Evolutionary conservation across 2,329 filamentous ascomycete genomes (phyloP), one percentile per base, ranked within the genome.

Genomic region (Claviceps africana): DNA sequence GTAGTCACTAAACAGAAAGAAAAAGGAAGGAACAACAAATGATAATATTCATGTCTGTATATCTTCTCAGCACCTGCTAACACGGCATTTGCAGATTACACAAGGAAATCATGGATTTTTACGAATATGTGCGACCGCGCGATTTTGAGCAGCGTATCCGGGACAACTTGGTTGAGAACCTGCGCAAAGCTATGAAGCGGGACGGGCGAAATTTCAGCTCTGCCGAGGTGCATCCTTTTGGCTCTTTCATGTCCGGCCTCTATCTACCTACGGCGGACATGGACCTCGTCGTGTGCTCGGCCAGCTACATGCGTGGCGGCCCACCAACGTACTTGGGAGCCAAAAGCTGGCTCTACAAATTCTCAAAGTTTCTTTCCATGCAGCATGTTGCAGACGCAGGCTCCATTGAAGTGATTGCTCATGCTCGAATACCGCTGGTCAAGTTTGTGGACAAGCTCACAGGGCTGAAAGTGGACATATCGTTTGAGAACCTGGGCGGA

Each of bases 401-500:
- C 7, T 74, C 79, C 2, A 73, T 89, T 33, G 78, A 86, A 59
- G 75, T 85, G 35, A 88, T 98, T 58, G 62, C 76, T 1, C 73
- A 76, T 57, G 90, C 93, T 22, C 88, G 86, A 60, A 90, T 98
- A 2, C 93, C 93, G 0, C 80, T 98, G 51, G 80, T 97, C 68
- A 98, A 98, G 66, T 97, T 87, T 62, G 77, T 88, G 45, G 93
- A 98, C 62, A 75, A 71, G 51, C 61, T 77, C 51, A 96, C 90
- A 1, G 83, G 82, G 13, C 72, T 98, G 51, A 87, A 86, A 59
- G 85, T 97, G 13, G 93, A 98, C 64, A 78, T 98, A 13, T 97
- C 90, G 0, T 96, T 98, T 63, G 91, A 98, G 69, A 97, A 96
- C 62, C 69, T 83, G 37, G 87, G 85, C 43, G 93, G 93, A 11